phyloP scores from a whole-genome alignment of 2,329 filamentous ascomycete genomes.

The Neopestalotiopsis sp. region DNA sequence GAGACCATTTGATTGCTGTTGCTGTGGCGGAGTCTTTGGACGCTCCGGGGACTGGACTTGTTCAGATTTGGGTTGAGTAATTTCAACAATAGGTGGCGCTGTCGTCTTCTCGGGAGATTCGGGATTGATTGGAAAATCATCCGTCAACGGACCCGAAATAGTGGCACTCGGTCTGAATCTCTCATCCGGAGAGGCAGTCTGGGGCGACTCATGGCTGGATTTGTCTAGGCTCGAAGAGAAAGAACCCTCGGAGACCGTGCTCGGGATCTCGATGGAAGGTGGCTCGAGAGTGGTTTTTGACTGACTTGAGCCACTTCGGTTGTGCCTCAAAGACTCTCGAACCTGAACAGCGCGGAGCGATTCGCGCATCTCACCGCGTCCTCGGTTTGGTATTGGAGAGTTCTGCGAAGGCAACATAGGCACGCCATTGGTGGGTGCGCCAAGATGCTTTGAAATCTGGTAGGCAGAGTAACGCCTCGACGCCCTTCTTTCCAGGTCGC shows the following conservation, averaged over 20 bases:
- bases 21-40: constrained; percentile 43
- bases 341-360: constrained; percentile 74
- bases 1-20: constrained; percentile 59
- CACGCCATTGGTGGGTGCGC: constrained; percentile 79
- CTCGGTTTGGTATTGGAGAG: constrained; percentile 83
- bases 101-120: constrained; percentile 36
- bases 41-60: constrained; percentile 24
- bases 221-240: constrained; percentile 33
- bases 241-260: constrained; percentile 68
- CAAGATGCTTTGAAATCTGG: constrained; percentile 93
- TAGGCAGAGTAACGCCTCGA: constrained; percentile 95
- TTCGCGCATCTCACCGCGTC: constrained; percentile 78
- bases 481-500: constrained; percentile 89
- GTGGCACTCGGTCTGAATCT: constrained; percentile 65
- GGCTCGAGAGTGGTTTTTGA: constrained; percentile 56
- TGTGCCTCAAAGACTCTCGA: constrained; percentile 56
- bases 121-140: constrained; percentile 47
- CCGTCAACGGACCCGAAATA: constrained; percentile 61
- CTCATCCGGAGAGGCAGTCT: constrained; percentile 68
- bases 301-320: constrained; percentile 52
- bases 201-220: constrained; percentile 47
- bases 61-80: constrained; percentile 26
- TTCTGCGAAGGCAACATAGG: constrained; percentile 86
- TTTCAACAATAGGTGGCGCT: constrained; percentile 24
- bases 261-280: constrained; percentile 65